Evolutionary conservation across 2,329 filamentous ascomycete genomes (phyloP).

Genomic region (Teratosphaeria zuluensis): DNA sequence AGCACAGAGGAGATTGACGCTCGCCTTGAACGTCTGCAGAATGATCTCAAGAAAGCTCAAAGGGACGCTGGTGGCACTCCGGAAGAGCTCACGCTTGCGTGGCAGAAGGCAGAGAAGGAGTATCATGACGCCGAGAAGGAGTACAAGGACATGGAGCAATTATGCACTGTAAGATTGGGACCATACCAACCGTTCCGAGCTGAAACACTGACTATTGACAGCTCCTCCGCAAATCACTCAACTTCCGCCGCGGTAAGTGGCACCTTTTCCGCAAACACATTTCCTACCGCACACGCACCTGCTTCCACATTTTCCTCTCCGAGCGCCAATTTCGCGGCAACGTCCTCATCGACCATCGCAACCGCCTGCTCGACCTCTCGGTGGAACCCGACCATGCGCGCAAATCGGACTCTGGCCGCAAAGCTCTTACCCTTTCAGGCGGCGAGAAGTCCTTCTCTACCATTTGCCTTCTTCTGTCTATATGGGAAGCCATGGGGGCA

Average conservation of each 20-base stretch:
- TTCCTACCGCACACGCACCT: slow-evolving; percentile 71
- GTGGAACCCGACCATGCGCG: slow-evolving; percentile 61
- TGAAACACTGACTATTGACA: slow-evolving; percentile 9
- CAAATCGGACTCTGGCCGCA: slow-evolving; percentile 59
- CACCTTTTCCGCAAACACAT: slow-evolving; percentile 73
- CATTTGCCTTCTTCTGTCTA: slow-evolving; percentile 80
- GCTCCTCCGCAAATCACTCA: slow-evolving; percentile 44
- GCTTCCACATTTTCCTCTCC: slow-evolving; percentile 79
- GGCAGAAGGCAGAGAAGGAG: slow-evolving; percentile 21
- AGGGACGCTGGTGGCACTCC: slow-evolving; percentile 19
- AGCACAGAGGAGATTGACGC: slow-evolving; percentile 24
- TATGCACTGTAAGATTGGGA: slow-evolving; percentile 31
- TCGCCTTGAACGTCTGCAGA: slow-evolving; percentile 21
- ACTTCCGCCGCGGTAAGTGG: slow-evolving; percentile 65
- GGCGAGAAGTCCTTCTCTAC: slow-evolving; percentile 98
- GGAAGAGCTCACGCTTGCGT: slow-evolving; percentile 20
- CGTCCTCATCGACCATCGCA: slow-evolving; percentile 65
- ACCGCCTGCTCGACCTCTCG: slow-evolving; percentile 66
- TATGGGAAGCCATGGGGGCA: slow-evolving; percentile 98
- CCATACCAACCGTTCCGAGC: slow-evolving; percentile 23
- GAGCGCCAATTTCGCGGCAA: slow-evolving; percentile 82
- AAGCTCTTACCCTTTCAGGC: slow-evolving; percentile 85
- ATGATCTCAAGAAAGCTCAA: slow-evolving; percentile 22
- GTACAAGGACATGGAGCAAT: slow-evolving; percentile 13
- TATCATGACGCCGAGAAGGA: slow-evolving; percentile 14